A percentile compares a stretch with the other conserved stretches of the same genome.
These are phyloP conservation scores for Multifurca ochricompacta DNA, from an alignment of 768 basidiomycete genomes.

Conservation along the genomic window DNA sequence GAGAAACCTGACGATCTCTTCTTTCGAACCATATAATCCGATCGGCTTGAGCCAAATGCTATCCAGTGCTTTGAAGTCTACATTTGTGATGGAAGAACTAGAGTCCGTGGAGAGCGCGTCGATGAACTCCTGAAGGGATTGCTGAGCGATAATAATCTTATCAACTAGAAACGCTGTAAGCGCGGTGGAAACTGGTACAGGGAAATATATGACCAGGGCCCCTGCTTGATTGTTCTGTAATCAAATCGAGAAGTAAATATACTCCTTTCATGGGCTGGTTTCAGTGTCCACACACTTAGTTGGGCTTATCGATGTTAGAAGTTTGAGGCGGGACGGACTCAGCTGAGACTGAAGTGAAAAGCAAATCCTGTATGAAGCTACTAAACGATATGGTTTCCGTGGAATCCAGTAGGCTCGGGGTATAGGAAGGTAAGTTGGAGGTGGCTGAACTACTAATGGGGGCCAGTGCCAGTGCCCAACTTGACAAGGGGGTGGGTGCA, in stretches of 20 bases:
- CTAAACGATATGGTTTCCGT: too few relatives aligned
- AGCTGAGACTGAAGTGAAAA: too few relatives aligned
- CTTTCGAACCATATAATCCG: constrained; percentile 51
- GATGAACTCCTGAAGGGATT: constrained; percentile 40
- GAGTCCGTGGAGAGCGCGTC: constrained; percentile 43
- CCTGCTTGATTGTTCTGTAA: constrained; percentile 42
- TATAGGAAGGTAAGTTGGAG: too few relatives aligned
- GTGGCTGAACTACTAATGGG: too few relatives aligned
- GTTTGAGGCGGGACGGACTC: too few relatives aligned
- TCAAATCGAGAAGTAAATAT: constrained; percentile 47
- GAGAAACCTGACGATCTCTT: constrained; percentile 42
- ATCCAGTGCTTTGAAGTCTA: constrained; percentile 50
- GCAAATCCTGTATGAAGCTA: too few relatives aligned
- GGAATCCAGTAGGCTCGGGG: too few relatives aligned
- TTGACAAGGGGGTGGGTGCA: too few relatives aligned
- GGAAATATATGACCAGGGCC: constrained; percentile 38
- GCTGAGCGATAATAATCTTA: constrained; percentile 53
- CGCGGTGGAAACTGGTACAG: neutral
- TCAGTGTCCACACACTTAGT: too few relatives aligned
- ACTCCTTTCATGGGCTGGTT: constrained; percentile 39
- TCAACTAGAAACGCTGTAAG: constrained; percentile 36
- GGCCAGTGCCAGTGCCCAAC: too few relatives aligned
- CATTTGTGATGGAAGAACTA: constrained; percentile 45
- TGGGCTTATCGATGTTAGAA: too few relatives aligned
- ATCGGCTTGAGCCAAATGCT: constrained; percentile 38